Conservation (phyloP, 768 basidiomycete genomes). For the Hypsizygus marmoreus region DNA sequence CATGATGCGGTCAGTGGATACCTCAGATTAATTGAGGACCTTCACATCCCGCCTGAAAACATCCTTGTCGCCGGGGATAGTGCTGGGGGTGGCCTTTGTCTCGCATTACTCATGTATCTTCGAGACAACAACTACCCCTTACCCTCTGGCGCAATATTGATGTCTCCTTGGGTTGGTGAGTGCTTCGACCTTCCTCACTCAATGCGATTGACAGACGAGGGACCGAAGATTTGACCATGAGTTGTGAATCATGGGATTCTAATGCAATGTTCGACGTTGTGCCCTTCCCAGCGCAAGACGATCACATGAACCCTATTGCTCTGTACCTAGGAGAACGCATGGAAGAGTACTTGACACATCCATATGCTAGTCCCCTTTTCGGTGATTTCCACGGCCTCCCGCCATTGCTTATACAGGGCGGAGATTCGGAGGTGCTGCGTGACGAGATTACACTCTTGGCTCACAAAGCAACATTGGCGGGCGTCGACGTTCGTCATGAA, state of each 20-base stretch:
- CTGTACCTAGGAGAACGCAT: conserved; percentile 87
- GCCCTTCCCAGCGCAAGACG: conserved; percentile 67
- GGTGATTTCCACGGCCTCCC: conserved; percentile 87
- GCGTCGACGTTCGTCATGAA: conserved; percentile 86
- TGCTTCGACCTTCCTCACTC: conserved; percentile 18
- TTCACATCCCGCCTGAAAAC: conserved; percentile 89
- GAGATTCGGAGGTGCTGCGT: conserved; percentile 93
- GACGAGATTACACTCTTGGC: conserved; percentile 92
- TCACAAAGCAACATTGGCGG: conserved; percentile 87
- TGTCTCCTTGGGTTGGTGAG: conserved; percentile 96
- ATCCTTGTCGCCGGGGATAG: conserved; percentile 90
- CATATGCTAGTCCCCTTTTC: conserved; percentile 94
- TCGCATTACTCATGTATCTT: conserved; percentile 91
- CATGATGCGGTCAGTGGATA: conserved; percentile 90
- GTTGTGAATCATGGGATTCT: conserved; percentile 97
- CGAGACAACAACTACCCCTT: conserved; percentile 87
- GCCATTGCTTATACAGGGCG: conserved; percentile 87
- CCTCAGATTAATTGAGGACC: conserved; percentile 82
- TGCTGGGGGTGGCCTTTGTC: conserved; percentile 86
- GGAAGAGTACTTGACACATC: conserved; percentile 87
- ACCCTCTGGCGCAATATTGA: conserved; percentile 82
- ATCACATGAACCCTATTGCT: conserved; percentile 92
- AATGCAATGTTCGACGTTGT: conserved; percentile 88
- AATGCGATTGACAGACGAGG: conserved; percentile 5
- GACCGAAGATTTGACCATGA: conserved; percentile 84